phyloP scores from a whole-genome alignment of 805 yeast genomes.

The Komagataella pseudopastoris region DNA sequence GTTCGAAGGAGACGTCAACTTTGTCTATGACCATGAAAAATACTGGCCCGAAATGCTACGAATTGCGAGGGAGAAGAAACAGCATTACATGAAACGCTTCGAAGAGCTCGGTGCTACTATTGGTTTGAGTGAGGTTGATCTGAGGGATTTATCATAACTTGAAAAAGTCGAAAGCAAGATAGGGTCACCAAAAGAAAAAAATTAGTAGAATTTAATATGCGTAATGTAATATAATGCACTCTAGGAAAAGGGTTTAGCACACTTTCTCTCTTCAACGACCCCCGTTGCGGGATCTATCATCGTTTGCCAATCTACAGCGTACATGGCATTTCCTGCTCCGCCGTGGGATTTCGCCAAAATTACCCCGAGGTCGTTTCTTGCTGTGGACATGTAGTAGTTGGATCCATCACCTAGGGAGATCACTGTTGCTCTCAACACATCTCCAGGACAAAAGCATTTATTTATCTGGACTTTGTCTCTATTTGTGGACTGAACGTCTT shows the following conservation, averaged over 20 bases:
- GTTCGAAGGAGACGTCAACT: constrained; percentile 79
- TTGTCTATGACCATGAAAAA: constrained; percentile 63
- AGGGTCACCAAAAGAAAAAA: background rate
- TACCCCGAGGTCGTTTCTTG: constrained; percentile 86
- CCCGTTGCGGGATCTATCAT: constrained; percentile 78
- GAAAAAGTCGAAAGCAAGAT: background rate
- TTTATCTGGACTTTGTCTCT: constrained; percentile 73
- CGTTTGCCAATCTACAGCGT: constrained; percentile 90
- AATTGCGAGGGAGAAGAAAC: constrained; percentile 44
- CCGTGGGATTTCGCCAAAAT: constrained; percentile 70
- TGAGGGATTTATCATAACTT: constrained; percentile 27
- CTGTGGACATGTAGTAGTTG: constrained; percentile 80
- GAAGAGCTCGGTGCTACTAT: constrained; percentile 54
- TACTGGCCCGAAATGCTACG: constrained; percentile 68
- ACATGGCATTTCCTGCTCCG: constrained; percentile 62
- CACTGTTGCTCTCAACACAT: constrained; percentile 73
- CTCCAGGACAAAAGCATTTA: constrained; percentile 83
- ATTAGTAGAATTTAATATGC: background rate
- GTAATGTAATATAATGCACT: background rate
- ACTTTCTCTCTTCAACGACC: constrained; percentile 63
- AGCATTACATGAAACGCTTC: constrained; percentile 56
- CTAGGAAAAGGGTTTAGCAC: constrained; percentile 70
- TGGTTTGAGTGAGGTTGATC: constrained; percentile 75
- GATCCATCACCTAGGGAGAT: constrained; percentile 90
- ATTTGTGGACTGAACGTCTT: constrained; percentile 85